Base-by-base conservation (phyloP, 1,284 basidiomycete genomes). In the Trametes polyzona region DNA sequence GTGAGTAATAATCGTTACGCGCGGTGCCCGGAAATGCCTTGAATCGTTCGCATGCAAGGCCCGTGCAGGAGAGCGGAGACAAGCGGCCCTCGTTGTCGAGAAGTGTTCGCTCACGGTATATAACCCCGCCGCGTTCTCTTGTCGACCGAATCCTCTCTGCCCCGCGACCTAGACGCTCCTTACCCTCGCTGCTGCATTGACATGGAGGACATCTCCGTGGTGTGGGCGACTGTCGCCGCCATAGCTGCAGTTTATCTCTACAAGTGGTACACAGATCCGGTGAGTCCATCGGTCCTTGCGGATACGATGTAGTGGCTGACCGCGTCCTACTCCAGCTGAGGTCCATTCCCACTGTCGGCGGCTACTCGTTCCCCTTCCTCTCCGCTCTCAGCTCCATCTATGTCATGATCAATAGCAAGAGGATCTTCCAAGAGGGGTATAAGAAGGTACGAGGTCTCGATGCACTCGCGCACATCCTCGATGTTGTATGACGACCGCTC, bases 291-390 rank as follows among this genome's bases (percentile, higher is more conserved):
- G n/a, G n/a, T n/a, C n/a, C n/a, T n/a, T n/a, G n/a, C n/a, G n/a
- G n/a, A n/a, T n/a, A n/a, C n/a, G n/a, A n/a, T n/a, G n/a, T n/a
- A n/a, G n/a, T 26, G 14, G 11, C 12, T 30, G 8, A 32, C 37
- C 6, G 6, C n/a, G 17, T 24, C 41, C 30, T 8, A 49, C 23
- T 14, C 30, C 33, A 64, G 65, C 44, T 66, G 3, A 46, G 58
- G 41, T 24, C 42, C 10, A 72, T 74, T 21, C 73, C 73, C 2
- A 69, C 69, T 6, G 43, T 74, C 21, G 71, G 71, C 4, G 50
- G 50, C 2, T 59, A 65, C 17, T 66, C 65, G 6, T 56, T 63
- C 2, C 60, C 67, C 3, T 23, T 74, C 29, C 50, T 66, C 19
- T 71, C 69, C 2, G 70, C 69, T 44, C 40, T 73, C 17, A 61